Base-by-base conservation (phyloP, 2,329 filamentous ascomycete genomes). In the Colletotrichum lupini region DNA sequence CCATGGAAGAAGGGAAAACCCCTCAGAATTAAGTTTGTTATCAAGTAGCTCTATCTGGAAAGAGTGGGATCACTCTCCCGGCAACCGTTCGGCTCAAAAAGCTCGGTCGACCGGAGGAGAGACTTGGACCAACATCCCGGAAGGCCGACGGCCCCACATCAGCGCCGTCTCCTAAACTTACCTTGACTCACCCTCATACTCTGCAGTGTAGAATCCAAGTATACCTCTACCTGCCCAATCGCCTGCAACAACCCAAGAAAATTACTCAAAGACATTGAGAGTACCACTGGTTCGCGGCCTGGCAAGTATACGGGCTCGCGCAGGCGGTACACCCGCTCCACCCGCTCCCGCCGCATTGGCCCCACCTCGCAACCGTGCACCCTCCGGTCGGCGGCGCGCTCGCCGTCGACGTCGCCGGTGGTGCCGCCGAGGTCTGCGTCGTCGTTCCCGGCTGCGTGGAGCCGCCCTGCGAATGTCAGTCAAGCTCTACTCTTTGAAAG, bases 321-420 rank as follows among this genome's bases (percentile, higher is more conserved):
- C 75, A 76, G 2, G 24, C 57, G 14, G 66, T 74, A 22, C 72
- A 70, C 12, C 75, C 75, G 26, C 53, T 66, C n/a, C 52, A 76
- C 9, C 68, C 76, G 62, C 71, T 77, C 6, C 75, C 75, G 22
- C 75, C 75, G 61, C 75, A 76, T 59, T 76, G 75, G 35, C 70
- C 75, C 74, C 75, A 76, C 55, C 72, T 58, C 9, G 62, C 58
- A 4, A 49, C 67, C 56, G 73, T 37, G 42, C 73, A 74, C 0
- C 71, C 71, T 1, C 71, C 71, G 59, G 58, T 28, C 11, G 58
- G 42, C n/a, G 73, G 65, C 66, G 69, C 46, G 11, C 55, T 52
- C 19, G 73, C 73, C 14, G 73, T 73, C n/a, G 73, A 64, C 3
- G 72, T 73, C 14, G 70, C 61, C 32, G 73, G 60, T 16, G 73